Evolutionary conservation across 1,284 basidiomycete species (phyloP), one percentile per base, ranked within the genome.

Genomic region (Cryptococcus hybrid): DNA sequence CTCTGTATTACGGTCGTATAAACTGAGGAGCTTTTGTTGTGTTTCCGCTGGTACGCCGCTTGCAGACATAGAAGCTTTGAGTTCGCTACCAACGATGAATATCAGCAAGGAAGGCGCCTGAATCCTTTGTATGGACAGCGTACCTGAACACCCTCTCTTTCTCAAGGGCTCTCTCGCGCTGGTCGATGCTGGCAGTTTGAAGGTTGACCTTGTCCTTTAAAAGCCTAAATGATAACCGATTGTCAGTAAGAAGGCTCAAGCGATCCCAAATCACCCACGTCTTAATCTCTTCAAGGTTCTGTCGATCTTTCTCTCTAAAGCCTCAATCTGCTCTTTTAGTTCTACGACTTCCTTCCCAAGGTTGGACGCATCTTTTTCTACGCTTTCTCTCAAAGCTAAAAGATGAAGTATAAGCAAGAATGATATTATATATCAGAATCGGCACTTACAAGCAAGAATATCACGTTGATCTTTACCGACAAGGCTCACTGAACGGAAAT

Each of bases 211-310:
- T 97, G 74, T 97, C 94, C 55, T 95, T 80, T 2, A 98, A 79
- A 40, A 97, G 81, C 5, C 78, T 65, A 47, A 68, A 15, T 13
- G 4, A 24, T 12, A 35, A 30, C 5, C 7, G 35, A 24, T 5
- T 30, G 3, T n/a, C 36, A 53, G 48, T 43, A 9, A 12, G n/a
- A 54, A 30, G 51, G 53, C 11, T 36, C 24, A 13, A 24, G 37
- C n/a, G 30, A 30, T 30, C 0, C n/a, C 24, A 40, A 6, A 15
- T 36, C 18, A 24, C 58, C 18, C 11, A 73, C 71, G 63, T 83
- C 66, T 93, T 92, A 71, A 93, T 85, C 75, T 95, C 91, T 78
- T 94, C 91, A 45, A 93, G 84, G 69, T 94, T 90, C 86, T 93
- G 90, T 67, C 86, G 84, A 73, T 89, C 90, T 82, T 91, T 92